Evolutionary conservation across 371 early-diverging fungal genomes (phyloP).

Genomic region (Mortierella sp.): DNA sequence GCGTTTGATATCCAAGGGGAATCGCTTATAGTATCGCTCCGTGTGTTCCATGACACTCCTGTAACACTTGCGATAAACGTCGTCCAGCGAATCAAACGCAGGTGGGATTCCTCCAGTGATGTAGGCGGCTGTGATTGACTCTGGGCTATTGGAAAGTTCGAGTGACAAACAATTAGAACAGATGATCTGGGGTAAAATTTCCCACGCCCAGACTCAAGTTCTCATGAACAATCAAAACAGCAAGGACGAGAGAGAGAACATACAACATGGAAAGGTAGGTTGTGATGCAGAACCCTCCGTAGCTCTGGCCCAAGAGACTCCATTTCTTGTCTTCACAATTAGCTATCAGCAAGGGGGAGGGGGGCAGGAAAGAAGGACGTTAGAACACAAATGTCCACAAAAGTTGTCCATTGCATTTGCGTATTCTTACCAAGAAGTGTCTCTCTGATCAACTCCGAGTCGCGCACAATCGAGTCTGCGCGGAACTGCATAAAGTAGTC

Average conservation of each 20-base stretch:
- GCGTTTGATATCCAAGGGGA: constrained; percentile 69
- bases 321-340: constrained; percentile 53
- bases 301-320: constrained; percentile 75
- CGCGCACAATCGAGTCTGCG: constrained; percentile 78
- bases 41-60: constrained; percentile 70
- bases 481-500: constrained; percentile 75
- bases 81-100: constrained; percentile 67
- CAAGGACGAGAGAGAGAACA: constrained; percentile 19
- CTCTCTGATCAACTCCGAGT: constrained; percentile 75
- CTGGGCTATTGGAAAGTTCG: constrained; percentile 60
- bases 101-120: constrained; percentile 85
- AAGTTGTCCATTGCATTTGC: background rate
- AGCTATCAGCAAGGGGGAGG: constrained; percentile 21
- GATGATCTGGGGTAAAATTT: no score
- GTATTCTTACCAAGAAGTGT: constrained; percentile 54
- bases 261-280: constrained; percentile 80
- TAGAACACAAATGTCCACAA: no score
- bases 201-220: no score
- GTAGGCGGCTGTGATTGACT: constrained; percentile 71
- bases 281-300: constrained; percentile 79
- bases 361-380: no score
- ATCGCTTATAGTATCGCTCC: constrained; percentile 72
- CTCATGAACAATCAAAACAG: background rate
- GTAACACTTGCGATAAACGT: constrained; percentile 72
- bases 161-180: no score